Conservation (phyloP, 257 asterid species). For the Capsicum rhomboideum region DNA sequence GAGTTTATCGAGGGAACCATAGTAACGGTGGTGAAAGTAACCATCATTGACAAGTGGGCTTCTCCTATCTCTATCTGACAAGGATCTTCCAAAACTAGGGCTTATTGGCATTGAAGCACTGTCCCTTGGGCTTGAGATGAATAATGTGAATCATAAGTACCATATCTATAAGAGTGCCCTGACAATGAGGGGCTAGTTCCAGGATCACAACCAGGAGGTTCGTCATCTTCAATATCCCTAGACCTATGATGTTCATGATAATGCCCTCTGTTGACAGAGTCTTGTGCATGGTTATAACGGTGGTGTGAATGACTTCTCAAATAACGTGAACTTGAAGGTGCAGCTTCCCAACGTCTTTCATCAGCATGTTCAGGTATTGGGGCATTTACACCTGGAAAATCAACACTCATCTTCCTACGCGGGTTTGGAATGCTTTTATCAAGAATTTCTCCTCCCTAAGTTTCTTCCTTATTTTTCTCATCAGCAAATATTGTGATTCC, state of each 20-base stretch:
- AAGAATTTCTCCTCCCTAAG: conserved; percentile 69
- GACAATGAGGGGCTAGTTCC: conserved; percentile 51
- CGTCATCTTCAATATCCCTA: conserved; percentile 46
- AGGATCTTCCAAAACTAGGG: conserved; percentile 47
- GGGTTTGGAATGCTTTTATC: conserved; percentile 28
- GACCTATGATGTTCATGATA: conserved; percentile 17
- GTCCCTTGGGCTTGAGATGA: conserved; percentile 29
- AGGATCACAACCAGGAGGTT: conserved; percentile 73
- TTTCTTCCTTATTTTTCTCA: conserved; percentile 38
- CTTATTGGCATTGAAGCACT: conserved; percentile 36
- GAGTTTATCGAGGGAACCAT: conserved; percentile 32
- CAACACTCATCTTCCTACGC: conserved; percentile 49
- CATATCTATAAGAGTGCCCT: conserved; percentile 33
- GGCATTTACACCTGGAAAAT: conserved; percentile 90
- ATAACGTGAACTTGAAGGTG: conserved; percentile 15
- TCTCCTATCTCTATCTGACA: conserved; percentile 57
- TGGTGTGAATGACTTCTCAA: conserved; percentile 39
- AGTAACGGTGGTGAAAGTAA: background rate
- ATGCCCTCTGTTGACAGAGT: conserved; percentile 28
- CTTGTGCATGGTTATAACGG: conserved; percentile 31
- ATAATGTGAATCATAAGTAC: conserved; percentile 35
- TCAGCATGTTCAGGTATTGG: conserved; percentile 85
- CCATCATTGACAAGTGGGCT: conserved; percentile 34
- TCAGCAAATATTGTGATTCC: conserved; percentile 90
- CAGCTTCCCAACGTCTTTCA: conserved; percentile 59